Percentiles rank a stretch among this genome's conserved stretches.
phyloP scores from a whole-genome alignment of 208 protist species.

The Crithidia mellificae region DNA sequence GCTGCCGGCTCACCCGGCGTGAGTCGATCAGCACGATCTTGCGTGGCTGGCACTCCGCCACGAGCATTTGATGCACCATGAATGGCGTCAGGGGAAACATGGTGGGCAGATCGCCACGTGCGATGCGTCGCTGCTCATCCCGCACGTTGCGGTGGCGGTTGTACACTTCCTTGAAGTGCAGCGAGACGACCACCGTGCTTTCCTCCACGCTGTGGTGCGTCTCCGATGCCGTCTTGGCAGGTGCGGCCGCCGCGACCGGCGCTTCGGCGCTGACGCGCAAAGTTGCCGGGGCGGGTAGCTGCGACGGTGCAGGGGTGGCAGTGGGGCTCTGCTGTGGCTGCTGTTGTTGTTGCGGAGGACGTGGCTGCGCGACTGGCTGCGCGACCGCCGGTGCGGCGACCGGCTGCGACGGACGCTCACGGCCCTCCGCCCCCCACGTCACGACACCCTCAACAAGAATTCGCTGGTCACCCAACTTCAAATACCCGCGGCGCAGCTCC shows the following conservation, averaged over 20 bases:
- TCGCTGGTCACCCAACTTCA: conserved; percentile 43
- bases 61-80: conserved; percentile 58
- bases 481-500: conserved; percentile 58
- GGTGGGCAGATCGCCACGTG: background rate
- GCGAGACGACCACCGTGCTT: conserved; percentile 7
- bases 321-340: background rate
- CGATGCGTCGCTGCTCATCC: background rate
- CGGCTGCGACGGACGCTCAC: conserved; percentile 2
- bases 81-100: conserved; percentile 46
- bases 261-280: too few species aligned
- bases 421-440: conserved; percentile 18
- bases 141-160: conserved; percentile 25
- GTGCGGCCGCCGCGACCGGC: background rate
- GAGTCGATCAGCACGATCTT: conserved; percentile 49
- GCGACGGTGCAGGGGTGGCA: background rate
- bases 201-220: too few species aligned
- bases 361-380: background rate
- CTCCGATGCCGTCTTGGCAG: background rate
- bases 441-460: conserved; percentile 64
- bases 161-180: conserved; percentile 26
- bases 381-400: too few species aligned
- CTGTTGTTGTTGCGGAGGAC: background rate
- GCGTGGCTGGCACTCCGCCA: conserved; percentile 36
- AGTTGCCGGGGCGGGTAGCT: too few species aligned
- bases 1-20: background rate